phyloP scores from a whole-genome alignment of 208 protist genomes.

The Trypanosoma boissoni region DNA sequence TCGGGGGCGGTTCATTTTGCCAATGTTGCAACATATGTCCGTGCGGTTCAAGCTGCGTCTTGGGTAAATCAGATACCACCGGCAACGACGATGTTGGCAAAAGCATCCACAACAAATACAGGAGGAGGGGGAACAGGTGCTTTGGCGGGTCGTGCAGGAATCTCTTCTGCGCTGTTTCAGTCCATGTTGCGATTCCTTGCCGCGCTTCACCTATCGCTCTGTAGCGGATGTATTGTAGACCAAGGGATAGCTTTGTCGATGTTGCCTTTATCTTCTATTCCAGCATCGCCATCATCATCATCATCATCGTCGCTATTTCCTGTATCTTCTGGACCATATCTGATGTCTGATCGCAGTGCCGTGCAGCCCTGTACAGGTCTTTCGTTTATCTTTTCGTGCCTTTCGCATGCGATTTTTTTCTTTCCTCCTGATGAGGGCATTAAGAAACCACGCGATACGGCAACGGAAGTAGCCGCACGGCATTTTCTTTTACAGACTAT shows the following conservation, averaged over 20 bases:
- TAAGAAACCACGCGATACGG: no score
- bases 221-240: no score
- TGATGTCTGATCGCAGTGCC: neutral
- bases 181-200: constrained; percentile 29
- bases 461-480: no score
- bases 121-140: neutral
- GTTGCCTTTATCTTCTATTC: no score
- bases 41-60: neutral
- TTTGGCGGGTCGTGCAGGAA: neutral
- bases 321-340: neutral
- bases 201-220: constrained; percentile 26
- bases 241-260: no score
- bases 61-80: neutral
- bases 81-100: constrained; percentile 1
- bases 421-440: constrained; percentile 20
- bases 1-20: neutral
- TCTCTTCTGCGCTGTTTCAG: constrained; percentile 17
- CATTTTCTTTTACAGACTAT: no score
- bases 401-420: constrained; percentile 30
- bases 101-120: neutral
- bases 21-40: neutral
- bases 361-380: constrained; percentile 17
- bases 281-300: no score
- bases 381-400: constrained; percentile 14
- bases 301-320: neutral